These are phyloP conservation scores for Termitomyces sp. DNA, from an alignment of 768 basidiomycete species.

Conservation along the genomic window DNA sequence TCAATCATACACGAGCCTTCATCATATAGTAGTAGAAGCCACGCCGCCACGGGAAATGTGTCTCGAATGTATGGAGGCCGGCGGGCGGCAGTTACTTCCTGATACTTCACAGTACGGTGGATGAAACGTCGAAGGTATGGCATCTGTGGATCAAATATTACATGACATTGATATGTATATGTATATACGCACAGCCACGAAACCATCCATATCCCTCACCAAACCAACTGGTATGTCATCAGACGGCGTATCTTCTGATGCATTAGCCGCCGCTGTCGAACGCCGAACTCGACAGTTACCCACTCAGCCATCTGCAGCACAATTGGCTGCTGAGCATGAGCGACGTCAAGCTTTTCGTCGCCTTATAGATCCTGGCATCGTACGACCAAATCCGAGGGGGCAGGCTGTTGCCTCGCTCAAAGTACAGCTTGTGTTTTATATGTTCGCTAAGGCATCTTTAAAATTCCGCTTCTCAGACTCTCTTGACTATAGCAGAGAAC, in stretches of 20 bases:
- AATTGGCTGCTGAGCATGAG: constrained; percentile 50
- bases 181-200: not conserved
- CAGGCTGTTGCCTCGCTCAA: constrained; percentile 57
- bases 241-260: constrained; percentile 24
- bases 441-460: constrained; percentile 13
- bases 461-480: constrained; percentile 37
- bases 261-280: constrained; percentile 39
- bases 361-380: constrained; percentile 74
- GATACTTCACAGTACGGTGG: no score
- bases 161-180: not conserved
- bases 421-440: constrained; percentile 32
- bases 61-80: no score
- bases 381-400: constrained; percentile 61
- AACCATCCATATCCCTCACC: not conserved
- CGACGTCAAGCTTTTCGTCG: constrained; percentile 68
- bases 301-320: constrained; percentile 29
- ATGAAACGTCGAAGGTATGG: no score
- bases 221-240: constrained; percentile 6
- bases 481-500: constrained; percentile 68
- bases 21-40: not conserved
- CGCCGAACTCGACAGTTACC: constrained; percentile 30
- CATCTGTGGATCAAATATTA: not conserved
- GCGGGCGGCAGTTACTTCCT: no score
- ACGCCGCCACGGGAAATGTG: no score
- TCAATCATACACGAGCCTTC: not conserved